Percentiles rank a stretch among this genome's conserved stretches.
These are phyloP conservation scores for Colletotrichum limetticola DNA, from an alignment of 2,329 filamentous ascomycete genomes.

Conservation along the genomic window DNA sequence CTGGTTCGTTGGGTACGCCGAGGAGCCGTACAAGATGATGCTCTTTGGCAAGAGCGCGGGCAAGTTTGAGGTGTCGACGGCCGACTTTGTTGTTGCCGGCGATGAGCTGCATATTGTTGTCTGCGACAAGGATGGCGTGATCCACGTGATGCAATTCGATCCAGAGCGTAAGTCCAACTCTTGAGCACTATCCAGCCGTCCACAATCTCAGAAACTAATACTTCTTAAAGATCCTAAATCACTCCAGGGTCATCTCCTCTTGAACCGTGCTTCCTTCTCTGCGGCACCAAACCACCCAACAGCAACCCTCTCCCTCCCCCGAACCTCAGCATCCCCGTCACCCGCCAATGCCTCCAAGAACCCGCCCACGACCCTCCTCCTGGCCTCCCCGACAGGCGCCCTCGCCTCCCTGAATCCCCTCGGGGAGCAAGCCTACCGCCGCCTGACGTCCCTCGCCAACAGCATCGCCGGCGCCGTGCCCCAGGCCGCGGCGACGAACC, in stretches of 20 bases:
- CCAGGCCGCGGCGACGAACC: constrained; percentile 83
- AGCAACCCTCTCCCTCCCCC: constrained; percentile 79
- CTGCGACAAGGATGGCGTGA: constrained; percentile 84
- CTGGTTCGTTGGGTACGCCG: constrained; percentile 96
- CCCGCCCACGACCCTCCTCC: constrained; percentile 64
- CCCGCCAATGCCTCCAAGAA: constrained; percentile 42
- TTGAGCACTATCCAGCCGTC: neutral
- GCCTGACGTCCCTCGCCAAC: constrained; percentile 82
- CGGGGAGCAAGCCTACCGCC: constrained; percentile 83
- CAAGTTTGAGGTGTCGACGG: constrained; percentile 80
- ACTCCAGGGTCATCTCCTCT: constrained; percentile 85
- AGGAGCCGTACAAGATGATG: constrained; percentile 96
- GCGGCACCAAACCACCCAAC: constrained; percentile 82
- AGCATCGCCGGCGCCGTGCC: constrained; percentile 82
- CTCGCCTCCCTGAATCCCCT: constrained; percentile 82
- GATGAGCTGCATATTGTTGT: constrained; percentile 85
- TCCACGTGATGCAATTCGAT: constrained; percentile 93
- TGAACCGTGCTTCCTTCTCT: constrained; percentile 90
- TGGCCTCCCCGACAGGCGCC: constrained; percentile 80
- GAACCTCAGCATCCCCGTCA: constrained; percentile 52
- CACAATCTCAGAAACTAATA: constrained; percentile 38
- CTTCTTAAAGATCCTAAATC: constrained; percentile 82
- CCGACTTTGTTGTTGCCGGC: constrained; percentile 89
- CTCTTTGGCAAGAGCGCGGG: constrained; percentile 89
- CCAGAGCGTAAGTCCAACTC: constrained; percentile 78